A percentile compares a stretch with the other conserved stretches of the same genome.
phyloP scores from a whole-genome alignment of 208 protist species.

The Trypanosoma brucei region DNA sequence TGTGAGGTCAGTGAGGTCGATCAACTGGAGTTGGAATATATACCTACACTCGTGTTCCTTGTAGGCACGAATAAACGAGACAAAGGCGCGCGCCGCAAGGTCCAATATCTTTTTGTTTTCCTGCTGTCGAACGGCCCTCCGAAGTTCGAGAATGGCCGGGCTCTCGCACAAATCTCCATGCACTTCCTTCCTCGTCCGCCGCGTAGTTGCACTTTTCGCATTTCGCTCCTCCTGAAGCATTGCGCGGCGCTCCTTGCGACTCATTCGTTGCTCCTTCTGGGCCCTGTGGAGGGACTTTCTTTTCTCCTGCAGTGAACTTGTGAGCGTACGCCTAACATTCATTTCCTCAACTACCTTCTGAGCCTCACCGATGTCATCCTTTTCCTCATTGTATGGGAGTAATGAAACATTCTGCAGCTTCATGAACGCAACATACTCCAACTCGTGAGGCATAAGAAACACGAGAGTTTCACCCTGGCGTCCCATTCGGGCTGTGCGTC shows the following conservation, averaged over 20 bases:
- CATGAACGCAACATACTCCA: conserved; percentile 92
- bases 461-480: conserved; percentile 88
- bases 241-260: conserved; percentile 60
- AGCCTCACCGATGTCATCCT: conserved; percentile 57
- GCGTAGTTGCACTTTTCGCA: conserved; percentile 15
- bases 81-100: conserved; percentile 80
- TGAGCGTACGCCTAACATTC: conserved; percentile 69
- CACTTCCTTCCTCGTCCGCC: conserved; percentile 37
- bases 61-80: conserved; percentile 92
- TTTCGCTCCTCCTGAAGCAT: conserved; percentile 58
- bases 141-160: conserved; percentile 53
- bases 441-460: conserved; percentile 92
- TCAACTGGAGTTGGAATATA: conserved; percentile 89
- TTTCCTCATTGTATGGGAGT: conserved; percentile 63
- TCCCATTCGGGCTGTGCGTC: conserved; percentile 95
- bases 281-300: conserved; percentile 68
- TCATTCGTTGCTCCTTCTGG: conserved; percentile 68
- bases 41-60: conserved; percentile 92
- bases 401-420: conserved; percentile 85
- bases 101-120: conserved; percentile 59
- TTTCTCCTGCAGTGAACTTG: conserved; percentile 59
- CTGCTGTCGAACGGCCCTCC: conserved; percentile 43
- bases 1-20: conserved; percentile 94
- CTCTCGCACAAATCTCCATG: conserved; percentile 80
- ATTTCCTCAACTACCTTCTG: conserved; percentile 43